Evolutionary conservation across 202 grass and related monocot genomes (phyloP).

Genomic region (Digitaria exilis): DNA sequence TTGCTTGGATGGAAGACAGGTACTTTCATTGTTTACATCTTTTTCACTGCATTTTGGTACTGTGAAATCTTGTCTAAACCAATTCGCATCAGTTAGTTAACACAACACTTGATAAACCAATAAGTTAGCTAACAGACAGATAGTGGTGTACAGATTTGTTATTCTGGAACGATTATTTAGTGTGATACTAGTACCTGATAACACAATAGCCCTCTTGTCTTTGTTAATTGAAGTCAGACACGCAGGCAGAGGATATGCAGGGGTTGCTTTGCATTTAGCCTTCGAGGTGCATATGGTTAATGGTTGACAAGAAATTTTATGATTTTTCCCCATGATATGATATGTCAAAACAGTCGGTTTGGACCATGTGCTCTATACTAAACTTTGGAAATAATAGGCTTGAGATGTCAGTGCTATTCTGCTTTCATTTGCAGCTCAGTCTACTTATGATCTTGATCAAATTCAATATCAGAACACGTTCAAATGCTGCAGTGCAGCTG

Average conservation of each 20-base stretch:
- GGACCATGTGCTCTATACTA: neutral
- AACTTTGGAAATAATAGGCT: neutral
- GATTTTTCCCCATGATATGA: neutral
- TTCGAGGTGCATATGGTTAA: slow-evolving; percentile 36
- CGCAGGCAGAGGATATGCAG: neutral
- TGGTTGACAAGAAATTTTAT: slow-evolving; percentile 9
- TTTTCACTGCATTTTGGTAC: slow-evolving; percentile 1
- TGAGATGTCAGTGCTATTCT: neutral
- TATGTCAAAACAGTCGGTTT: slow-evolving; percentile 10
- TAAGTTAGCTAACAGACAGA: neutral
- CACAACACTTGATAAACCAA: slow-evolving; percentile 24
- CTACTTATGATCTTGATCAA: neutral
- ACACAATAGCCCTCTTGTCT: slow-evolving; percentile 23
- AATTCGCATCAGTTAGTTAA: slow-evolving; percentile 16
- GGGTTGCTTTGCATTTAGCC: slow-evolving; percentile 33
- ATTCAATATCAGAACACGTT: neutral
- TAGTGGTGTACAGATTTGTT: neutral
- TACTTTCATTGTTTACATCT: slow-evolving; percentile 27
- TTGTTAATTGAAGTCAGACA: slow-evolving; percentile 17
- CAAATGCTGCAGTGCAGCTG: neutral
- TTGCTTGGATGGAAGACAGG: slow-evolving; percentile 99
- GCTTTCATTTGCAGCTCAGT: neutral
- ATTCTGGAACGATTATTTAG: slow-evolving; percentile 32
- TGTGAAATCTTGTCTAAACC: slow-evolving; percentile 8
- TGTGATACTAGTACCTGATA: neutral